A percentile compares a stretch with the other conserved stretches of the same genome.
phyloP scores from a whole-genome alignment of 352 stramenopile genomes.

The Pilasporangium apinafurcum region DNA sequence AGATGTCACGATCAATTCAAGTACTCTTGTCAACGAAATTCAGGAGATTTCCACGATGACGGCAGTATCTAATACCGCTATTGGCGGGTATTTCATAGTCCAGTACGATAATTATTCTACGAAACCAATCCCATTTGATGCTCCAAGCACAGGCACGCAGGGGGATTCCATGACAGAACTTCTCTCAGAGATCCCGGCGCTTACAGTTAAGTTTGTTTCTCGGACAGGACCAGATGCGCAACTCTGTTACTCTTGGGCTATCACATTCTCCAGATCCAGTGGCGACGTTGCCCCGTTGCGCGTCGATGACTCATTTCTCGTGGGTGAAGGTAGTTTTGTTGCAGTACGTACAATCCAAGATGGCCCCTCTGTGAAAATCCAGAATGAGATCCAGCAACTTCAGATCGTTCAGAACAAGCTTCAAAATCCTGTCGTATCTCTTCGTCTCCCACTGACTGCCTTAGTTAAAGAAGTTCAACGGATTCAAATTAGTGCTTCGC shows the following conservation, averaged over 20 bases:
- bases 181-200: constrained; percentile 11
- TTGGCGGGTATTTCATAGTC: constrained; percentile 21
- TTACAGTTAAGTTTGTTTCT: constrained; percentile 14
- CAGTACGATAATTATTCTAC: constrained; percentile 2
- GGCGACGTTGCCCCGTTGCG: constrained; percentile 21
- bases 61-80: neutral
- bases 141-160: constrained; percentile 6
- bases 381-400: constrained; percentile 12
- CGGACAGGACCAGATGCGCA: constrained; percentile 23
- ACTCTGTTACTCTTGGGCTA: constrained; percentile 23
- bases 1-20: neutral
- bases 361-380: constrained; percentile 8
- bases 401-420: constrained; percentile 3
- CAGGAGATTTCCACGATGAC: constrained; percentile 17
- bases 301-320: constrained; percentile 11
- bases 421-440: constrained; percentile 1
- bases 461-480: constrained; percentile 19
- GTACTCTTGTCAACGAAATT: constrained; percentile 9
- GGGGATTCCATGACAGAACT: constrained; percentile 20
- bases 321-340: constrained; percentile 10
- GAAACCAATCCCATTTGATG: constrained; percentile 21
- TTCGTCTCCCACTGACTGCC: constrained; percentile 7
- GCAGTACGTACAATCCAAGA: constrained; percentile 15
- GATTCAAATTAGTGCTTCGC: constrained; percentile 11
- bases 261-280: constrained; percentile 25